Evolutionary conservation across 257 asterid species (phyloP).

Genomic region (Linderniella brevidens): DNA sequence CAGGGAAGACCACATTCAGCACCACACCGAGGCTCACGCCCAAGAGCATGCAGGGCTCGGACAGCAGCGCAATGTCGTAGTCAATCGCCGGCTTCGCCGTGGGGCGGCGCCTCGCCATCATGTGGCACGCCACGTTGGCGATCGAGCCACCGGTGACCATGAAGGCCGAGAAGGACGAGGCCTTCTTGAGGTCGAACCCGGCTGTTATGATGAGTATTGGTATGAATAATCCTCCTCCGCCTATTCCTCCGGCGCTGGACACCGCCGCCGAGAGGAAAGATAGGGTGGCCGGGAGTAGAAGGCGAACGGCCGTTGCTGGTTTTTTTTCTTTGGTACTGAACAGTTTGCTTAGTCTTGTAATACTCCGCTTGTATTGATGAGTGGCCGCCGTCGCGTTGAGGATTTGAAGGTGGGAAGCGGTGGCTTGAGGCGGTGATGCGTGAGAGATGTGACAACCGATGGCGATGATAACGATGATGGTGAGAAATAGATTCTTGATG

Average conservation of each 20-base stretch:
- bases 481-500: too few relatives aligned
- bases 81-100: constrained; percentile 23
- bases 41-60: constrained; percentile 76
- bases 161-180: constrained; percentile 54
- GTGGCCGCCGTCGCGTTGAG: too few relatives aligned
- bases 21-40: constrained; percentile 80
- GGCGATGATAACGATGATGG: too few relatives aligned
- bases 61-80: constrained; percentile 51
- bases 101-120: constrained; percentile 8
- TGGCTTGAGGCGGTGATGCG: too few relatives aligned
- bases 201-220: constrained; percentile 53
- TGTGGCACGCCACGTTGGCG: constrained; percentile 41
- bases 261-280: constrained; percentile 50
- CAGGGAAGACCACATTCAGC: constrained; percentile 48
- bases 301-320: too few relatives aligned
- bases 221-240: constrained; percentile 70
- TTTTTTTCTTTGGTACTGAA: too few relatives aligned
- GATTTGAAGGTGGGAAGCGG: too few relatives aligned
- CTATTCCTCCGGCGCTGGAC: constrained; percentile 82
- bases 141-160: constrained; percentile 77
- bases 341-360: too few relatives aligned
- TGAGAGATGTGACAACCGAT: too few relatives aligned
- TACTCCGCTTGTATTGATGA: too few relatives aligned
- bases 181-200: constrained; percentile 54
- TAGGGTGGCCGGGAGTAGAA: constrained; percentile 25